Percentiles rank a stretch among this genome's conserved stretches.
These are phyloP conservation scores for Ogataea haglerorum DNA, from an alignment of 805 yeast genomes.

Conservation along the genomic window DNA sequence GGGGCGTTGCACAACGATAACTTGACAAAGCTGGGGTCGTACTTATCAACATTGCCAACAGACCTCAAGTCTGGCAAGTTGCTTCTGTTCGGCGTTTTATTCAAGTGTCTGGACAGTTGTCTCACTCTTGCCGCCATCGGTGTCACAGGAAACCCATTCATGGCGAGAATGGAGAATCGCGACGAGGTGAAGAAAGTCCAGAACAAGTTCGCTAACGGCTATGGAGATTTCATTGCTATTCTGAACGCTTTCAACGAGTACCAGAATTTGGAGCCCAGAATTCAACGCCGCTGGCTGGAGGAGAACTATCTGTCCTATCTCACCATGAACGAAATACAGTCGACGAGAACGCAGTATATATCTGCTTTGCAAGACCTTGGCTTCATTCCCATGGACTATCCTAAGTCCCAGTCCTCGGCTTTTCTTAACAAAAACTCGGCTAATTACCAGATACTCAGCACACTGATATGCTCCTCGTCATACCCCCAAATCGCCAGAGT, in stretches of 20 bases:
- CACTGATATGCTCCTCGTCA: constrained; percentile 75
- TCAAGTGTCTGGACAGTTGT: constrained; percentile 76
- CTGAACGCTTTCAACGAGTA: constrained; percentile 59
- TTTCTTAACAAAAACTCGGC: constrained; percentile 49
- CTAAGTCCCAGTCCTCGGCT: constrained; percentile 10
- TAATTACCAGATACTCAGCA: constrained; percentile 52
- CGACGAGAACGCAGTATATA: constrained; percentile 67
- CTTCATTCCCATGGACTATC: constrained; percentile 58
- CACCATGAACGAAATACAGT: constrained; percentile 65
- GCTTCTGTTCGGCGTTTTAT: constrained; percentile 72
- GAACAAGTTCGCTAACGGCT: constrained; percentile 40
- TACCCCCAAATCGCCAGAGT: constrained; percentile 83
- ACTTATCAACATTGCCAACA: constrained; percentile 77
- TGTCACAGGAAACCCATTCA: constrained; percentile 72
- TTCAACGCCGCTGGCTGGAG: constrained; percentile 44
- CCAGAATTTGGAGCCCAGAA: constrained; percentile 28
- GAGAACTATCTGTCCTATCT: constrained; percentile 61
- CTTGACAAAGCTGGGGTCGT: constrained; percentile 75
- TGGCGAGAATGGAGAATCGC: constrained; percentile 56
- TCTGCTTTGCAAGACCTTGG: constrained; percentile 76
- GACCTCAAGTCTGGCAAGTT: constrained; percentile 85
- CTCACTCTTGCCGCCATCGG: constrained; percentile 78
- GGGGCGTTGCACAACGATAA: constrained; percentile 60
- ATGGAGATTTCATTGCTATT: constrained; percentile 76
- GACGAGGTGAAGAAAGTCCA: constrained; percentile 55